These are phyloP conservation scores for Thelonectria olida DNA, from an alignment of 2,329 filamentous ascomycete species.

Conservation along the genomic window DNA sequence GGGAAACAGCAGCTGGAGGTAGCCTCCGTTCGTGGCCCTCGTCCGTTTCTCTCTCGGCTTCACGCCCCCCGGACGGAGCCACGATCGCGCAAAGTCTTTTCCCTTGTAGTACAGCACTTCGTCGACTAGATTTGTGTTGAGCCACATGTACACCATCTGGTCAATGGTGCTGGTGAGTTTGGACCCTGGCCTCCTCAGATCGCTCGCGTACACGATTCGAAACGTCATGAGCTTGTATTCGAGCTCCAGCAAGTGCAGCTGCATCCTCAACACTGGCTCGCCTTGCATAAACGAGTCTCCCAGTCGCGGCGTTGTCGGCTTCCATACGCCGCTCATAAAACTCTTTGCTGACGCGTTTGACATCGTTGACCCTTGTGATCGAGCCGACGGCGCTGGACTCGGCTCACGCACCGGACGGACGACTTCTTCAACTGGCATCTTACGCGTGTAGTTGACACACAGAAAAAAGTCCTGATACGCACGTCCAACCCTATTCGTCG, in stretches of 20 bases:
- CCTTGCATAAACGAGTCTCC: background rate
- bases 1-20: constrained; percentile 14
- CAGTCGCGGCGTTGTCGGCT: constrained; percentile 12
- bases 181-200: constrained; percentile 5
- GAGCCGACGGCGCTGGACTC: constrained; percentile 16
- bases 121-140: constrained; percentile 20
- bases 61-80: background rate
- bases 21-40: background rate
- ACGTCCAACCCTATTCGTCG: background rate
- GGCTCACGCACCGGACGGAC: constrained; percentile 5
- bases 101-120: constrained; percentile 19
- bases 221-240: constrained; percentile 23
- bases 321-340: constrained; percentile 10
- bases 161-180: constrained; percentile 14
- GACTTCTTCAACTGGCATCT: constrained; percentile 8
- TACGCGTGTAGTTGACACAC: constrained; percentile 43
- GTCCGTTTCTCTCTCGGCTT: constrained; percentile 3
- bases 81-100: constrained; percentile 16
- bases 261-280: constrained; percentile 16
- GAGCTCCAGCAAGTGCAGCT: constrained; percentile 20
- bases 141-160: constrained; percentile 20
- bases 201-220: constrained; percentile 18
- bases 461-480: constrained; percentile 41
- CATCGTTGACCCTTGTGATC: constrained; percentile 5
- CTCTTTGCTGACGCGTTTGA: constrained; percentile 9